These are phyloP conservation scores for Pugionium dolabratum DNA, from an alignment of 345 rosid genomes.

Conservation along the genomic window DNA sequence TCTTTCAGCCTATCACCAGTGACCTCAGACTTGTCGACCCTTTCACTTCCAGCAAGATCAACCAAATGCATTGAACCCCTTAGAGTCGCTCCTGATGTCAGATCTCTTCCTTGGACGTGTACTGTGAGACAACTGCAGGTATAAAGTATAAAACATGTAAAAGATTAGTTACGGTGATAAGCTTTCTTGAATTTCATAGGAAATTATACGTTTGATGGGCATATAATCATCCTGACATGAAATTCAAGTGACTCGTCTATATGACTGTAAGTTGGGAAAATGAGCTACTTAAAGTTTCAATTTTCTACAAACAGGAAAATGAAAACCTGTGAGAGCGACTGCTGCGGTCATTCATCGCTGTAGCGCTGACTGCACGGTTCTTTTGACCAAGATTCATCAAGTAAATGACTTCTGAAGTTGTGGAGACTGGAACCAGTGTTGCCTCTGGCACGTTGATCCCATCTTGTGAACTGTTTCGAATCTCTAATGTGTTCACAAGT, in stretches of 20 bases:
- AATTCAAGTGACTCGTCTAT: no score
- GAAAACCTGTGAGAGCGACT: conserved; percentile 94
- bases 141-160: conserved; percentile 29
- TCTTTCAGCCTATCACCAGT: conserved; percentile 91
- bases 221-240: neutral
- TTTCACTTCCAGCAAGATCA: conserved; percentile 95
- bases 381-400: conserved; percentile 88
- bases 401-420: conserved; percentile 76
- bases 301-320: conserved; percentile 7
- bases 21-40: conserved; percentile 93
- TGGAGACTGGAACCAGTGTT: conserved; percentile 70
- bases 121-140: conserved; percentile 82
- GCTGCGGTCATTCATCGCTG: conserved; percentile 92
- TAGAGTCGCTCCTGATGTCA: conserved; percentile 65
- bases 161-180: conserved; percentile 21
- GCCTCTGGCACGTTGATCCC: conserved; percentile 97
- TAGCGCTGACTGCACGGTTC: conserved; percentile 83
- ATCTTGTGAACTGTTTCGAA: conserved; percentile 85
- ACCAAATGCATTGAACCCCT: conserved; percentile 95
- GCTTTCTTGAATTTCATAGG: neutral
- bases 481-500: conserved; percentile 73
- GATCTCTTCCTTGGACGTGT: conserved; percentile 84
- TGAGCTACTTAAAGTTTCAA: conserved; percentile 5
- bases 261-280: neutral
- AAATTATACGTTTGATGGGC: conserved; percentile 4